A percentile compares a stretch with the other conserved stretches of the same genome.
Evolutionary conservation across 139 green algal species (phyloP).

Genomic region (Trebouxia sp.): DNA sequence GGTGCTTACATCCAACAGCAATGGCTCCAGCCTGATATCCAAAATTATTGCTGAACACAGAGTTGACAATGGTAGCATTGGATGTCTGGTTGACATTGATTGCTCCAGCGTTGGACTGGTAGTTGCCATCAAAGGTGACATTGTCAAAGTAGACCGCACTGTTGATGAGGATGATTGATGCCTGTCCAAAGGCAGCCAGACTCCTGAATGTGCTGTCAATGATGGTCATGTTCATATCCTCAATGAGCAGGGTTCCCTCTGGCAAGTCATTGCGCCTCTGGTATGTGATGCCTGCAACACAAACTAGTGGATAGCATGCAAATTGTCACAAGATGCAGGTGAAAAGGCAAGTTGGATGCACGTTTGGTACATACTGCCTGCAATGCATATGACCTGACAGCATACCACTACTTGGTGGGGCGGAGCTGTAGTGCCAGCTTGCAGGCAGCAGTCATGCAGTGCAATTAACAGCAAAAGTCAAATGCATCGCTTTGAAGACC

Average conservation of each 20-base stretch:
- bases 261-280: conserved; percentile 11
- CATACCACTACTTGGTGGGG: too few relatives aligned
- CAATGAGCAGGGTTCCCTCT: neutral
- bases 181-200: conserved; percentile 8
- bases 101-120: conserved; percentile 18
- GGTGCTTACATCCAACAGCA: conserved; percentile 11
- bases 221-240: neutral
- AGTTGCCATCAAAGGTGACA: neutral
- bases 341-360: too few relatives aligned
- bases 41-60: conserved; percentile 11
- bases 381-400: too few relatives aligned
- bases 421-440: neutral
- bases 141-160: conserved; percentile 19
- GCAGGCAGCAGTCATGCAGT: neutral
- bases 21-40: conserved; percentile 12
- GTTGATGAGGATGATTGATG: conserved; percentile 8
- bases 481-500: too few relatives aligned
- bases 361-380: too few relatives aligned
- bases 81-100: conserved; percentile 24
- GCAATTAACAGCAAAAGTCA: too few relatives aligned
- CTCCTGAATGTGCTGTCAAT: conserved; percentile 10
- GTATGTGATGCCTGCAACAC: conserved; percentile 14
- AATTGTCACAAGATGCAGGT: neutral
- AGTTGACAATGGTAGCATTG: conserved; percentile 23
- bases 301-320: too few relatives aligned